Base-by-base conservation (phyloP, 768 basidiomycete species). In the Hypsizygus marmoreus region DNA sequence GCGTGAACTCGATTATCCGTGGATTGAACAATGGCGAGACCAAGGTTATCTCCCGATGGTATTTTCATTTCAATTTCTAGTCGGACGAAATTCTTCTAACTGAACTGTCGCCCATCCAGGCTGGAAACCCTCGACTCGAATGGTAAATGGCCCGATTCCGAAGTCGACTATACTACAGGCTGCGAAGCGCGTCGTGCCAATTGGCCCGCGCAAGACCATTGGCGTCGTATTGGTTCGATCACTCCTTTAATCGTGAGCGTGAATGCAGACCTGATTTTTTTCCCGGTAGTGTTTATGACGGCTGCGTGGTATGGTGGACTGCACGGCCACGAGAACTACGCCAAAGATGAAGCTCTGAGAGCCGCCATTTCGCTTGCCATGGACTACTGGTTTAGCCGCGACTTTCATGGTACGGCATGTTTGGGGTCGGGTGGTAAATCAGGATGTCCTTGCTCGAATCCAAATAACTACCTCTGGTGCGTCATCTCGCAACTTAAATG, bases 161-260 rank as follows among this genome's bases (percentile, higher is more conserved):
- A 77, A 50, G 69, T 88, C 13, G 74, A 86, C 54, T 86, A 86
- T 53, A 74, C 79, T 0, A 70, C 80, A 16, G 85, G 85, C 6
- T 87, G 86, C 50, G 57, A 61, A 31, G 85, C 81, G 5, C 74
- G 74, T 43, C 71, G 78, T 9, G 84, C 84, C 4, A 87, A 83
- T 53, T 87, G 86, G 86, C 84, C 83, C 7, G 84, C 84, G 10
- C 71, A 80, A 59, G 60, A 51, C 1, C 83, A 86, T 51, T 85
- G 81, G 79, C 61, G 63, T 31, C 72, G 79, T 28, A 70, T 80
- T 29, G 61, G 81, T 81, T 50, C 33, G 71, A 60, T 30, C n/a
- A 4, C 13, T 37, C 8, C 29, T 23, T 47, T 35, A 14, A 38
- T 42, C n/a, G 26, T 38, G 8, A 41, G 24, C 23, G 23, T 43